Percentiles rank a stretch among this genome's conserved stretches.
These are phyloP conservation scores for Kwoniella sp. DNA, from an alignment of 768 basidiomycete genomes.

Conservation along the genomic window DNA sequence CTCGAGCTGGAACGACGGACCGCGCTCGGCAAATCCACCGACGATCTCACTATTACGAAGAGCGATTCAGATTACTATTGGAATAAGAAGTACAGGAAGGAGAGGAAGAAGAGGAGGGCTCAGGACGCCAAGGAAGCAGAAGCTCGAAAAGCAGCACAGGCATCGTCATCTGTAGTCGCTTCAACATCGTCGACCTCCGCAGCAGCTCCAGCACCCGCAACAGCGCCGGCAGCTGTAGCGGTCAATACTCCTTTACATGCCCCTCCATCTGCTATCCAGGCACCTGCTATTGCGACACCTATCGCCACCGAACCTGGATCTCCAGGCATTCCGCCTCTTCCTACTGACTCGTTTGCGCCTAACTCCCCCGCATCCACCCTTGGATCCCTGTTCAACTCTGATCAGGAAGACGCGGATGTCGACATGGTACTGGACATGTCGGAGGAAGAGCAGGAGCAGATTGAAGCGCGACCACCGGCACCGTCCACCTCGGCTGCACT, in stretches of 20 bases:
- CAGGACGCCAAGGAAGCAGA: slow-evolving; percentile 1
- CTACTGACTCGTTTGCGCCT: not conserved
- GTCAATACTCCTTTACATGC: not conserved
- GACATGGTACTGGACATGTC: slow-evolving; percentile 1
- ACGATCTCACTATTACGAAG: slow-evolving; percentile 26
- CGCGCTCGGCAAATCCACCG: not conserved
- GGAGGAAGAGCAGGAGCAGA: slow-evolving; percentile 13
- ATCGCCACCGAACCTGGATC: not conserved
- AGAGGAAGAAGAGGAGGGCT: slow-evolving; percentile 2
- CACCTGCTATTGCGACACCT: not conserved
- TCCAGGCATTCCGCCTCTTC: not conserved
- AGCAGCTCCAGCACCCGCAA: not conserved
- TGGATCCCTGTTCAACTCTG: slow-evolving; percentile 18
- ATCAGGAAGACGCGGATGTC: slow-evolving; percentile 12
- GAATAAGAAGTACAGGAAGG: slow-evolving; percentile 21
- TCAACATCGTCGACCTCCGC: not conserved
- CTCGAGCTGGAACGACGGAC: slow-evolving; percentile 16
- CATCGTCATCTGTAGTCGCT: no score
- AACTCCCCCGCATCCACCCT: slow-evolving; percentile 12
- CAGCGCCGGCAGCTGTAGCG: not conserved
- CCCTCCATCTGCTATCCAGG: not conserved
- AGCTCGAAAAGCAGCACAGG: not conserved
- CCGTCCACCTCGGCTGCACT: not conserved
- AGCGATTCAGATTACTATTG: slow-evolving; percentile 41
- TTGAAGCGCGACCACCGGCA: slow-evolving; percentile 3